Conservation (phyloP, 2,329 filamentous ascomycete species). For the Sporothrix protearum region DNA sequence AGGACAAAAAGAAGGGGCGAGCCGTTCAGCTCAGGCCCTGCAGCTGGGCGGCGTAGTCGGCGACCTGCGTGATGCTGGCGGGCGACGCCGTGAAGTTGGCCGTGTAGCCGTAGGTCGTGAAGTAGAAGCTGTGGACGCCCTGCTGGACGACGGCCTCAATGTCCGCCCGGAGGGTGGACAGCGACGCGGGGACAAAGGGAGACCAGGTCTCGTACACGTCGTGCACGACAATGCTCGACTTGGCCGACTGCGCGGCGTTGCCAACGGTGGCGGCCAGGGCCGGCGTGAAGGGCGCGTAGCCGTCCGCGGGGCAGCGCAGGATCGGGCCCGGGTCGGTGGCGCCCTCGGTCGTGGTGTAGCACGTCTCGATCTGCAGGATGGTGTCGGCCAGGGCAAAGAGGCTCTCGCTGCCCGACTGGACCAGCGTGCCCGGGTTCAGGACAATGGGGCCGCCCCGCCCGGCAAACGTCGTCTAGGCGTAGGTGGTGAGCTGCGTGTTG, state of each 20-base stretch:
- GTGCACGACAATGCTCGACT: constrained; percentile 27
- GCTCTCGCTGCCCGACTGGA: constrained; percentile 25
- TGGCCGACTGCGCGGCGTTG: constrained; percentile 16
- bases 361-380: constrained; percentile 28
- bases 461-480: constrained; percentile 22
- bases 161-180: constrained; percentile 4
- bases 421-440: constrained; percentile 26
- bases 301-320: constrained; percentile 23
- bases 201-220: constrained; percentile 26
- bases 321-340: constrained; percentile 22
- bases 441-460: constrained; percentile 22
- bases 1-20: not conserved
- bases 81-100: constrained; percentile 23
- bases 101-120: constrained; percentile 24
- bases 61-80: constrained; percentile 25
- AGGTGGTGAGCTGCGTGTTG: constrained; percentile 24
- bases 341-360: constrained; percentile 26
- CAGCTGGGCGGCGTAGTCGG: constrained; percentile 21
- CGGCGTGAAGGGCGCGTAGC: constrained; percentile 25
- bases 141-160: constrained; percentile 20
- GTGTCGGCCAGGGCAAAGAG: constrained; percentile 26
- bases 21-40: constrained; percentile 13
- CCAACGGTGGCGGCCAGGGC: constrained; percentile 4
- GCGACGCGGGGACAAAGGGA: constrained; percentile 19
- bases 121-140: constrained; percentile 27